Base-by-base conservation (phyloP, 2,329 filamentous ascomycete species). In the Paecilomyces dactylethromorphus region DNA sequence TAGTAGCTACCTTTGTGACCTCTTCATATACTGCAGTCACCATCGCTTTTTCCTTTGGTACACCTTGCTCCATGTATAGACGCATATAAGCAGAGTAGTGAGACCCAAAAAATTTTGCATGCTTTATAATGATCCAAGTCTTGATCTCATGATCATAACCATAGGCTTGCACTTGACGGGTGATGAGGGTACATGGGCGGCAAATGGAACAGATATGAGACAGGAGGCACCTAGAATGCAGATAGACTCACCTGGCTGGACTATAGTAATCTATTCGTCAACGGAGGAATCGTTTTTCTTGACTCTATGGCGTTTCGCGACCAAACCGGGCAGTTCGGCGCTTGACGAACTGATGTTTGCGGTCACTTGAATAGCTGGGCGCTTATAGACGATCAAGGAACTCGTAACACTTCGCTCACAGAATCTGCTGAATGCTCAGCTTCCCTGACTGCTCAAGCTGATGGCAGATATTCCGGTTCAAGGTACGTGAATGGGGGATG, bases 1-100 rank as follows among this genome's bases (percentile, higher is more conserved):
- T 55, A 65, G 74, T 67, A 70, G 73, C 69, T 64, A 71, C 60
- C 18, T 63, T 35, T 31, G 12, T 15, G 45, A 32, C 39, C 39
- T 56, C 26, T 50, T 56, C 56, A 22, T 53, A 54, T 53, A 54
- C 21, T 29, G 21, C 39, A 33, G 13, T 45, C n/a, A 6, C 6
- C n/a, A n/a, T 45, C 5, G 18, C 10, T 5, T 18, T 45, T 18
- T 18, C 15, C 39, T 45, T 3, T 15, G 11, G 32, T 33, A 33
- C 32, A 33, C 32, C 3, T 33, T 11, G 32, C 32, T 5, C 32
- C 8, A 33, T 33, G 13, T 33, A 11, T 33, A 11, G 31, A 32
- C 6, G 31, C 6, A 32, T 32, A 11, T n/a, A n/a, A 32, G 12
- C 32, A 11, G 32, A 10, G 39, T 45, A 21, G 39, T 15, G 39